These are phyloP conservation scores for Fusarium fujikuroi DNA, from an alignment of 2,329 filamentous ascomycete species.

Conservation along the genomic window DNA sequence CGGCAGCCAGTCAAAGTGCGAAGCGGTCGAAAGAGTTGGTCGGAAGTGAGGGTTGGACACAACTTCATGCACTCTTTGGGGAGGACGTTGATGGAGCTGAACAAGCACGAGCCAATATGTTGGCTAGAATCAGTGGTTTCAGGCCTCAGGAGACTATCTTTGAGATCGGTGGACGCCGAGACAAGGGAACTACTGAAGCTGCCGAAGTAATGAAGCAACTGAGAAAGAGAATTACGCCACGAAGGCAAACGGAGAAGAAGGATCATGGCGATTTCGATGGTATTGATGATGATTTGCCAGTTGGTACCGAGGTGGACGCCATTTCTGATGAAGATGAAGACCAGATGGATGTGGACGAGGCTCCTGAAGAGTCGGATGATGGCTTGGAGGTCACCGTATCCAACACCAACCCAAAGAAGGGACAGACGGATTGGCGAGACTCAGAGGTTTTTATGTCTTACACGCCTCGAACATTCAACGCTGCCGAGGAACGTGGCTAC, in stretches of 20 bases:
- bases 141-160: constrained; percentile 96
- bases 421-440: constrained; percentile 77
- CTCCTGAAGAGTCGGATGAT: constrained; percentile 67
- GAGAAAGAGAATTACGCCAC: constrained; percentile 74
- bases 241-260: constrained; percentile 56
- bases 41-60: constrained; percentile 73
- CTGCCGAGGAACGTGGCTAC: constrained; percentile 91
- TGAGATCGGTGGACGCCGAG: constrained; percentile 83
- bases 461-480: constrained; percentile 81
- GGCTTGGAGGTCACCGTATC: constrained; percentile 78
- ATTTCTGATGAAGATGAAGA: constrained; percentile 44
- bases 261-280: constrained; percentile 52
- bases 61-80: constrained; percentile 84
- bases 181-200: constrained; percentile 71
- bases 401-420: constrained; percentile 64
- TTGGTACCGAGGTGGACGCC: constrained; percentile 51
- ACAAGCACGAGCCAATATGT: constrained; percentile 82
- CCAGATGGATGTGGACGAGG: constrained; percentile 53
- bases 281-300: constrained; percentile 45
- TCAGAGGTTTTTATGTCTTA: constrained; percentile 97
- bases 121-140: constrained; percentile 88
- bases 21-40: constrained; percentile 86
- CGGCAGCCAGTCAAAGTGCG: constrained; percentile 89
- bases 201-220: constrained; percentile 81
- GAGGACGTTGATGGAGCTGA: constrained; percentile 73